Evolutionary conservation across 345 rosid species (phyloP).

Genomic region (Hirschfeldia incana): DNA sequence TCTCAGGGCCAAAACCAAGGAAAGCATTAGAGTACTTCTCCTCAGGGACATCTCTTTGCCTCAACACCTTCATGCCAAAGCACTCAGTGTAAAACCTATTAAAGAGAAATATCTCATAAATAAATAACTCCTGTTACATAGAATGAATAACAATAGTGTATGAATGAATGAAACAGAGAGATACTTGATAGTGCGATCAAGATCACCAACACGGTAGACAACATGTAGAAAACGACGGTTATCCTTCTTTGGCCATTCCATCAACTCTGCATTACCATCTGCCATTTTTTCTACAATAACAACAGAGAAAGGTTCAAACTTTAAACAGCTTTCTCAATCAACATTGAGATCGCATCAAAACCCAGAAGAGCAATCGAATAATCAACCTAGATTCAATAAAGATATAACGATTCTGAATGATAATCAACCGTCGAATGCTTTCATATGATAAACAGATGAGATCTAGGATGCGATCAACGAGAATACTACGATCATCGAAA

Average conservation of each 20-base stretch:
- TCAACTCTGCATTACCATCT: slow-evolving; percentile 57
- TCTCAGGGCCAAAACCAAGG: slow-evolving; percentile 87
- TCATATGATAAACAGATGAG: no score
- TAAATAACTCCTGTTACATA: not conserved
- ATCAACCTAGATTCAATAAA: no score
- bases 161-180: not conserved
- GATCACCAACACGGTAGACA: slow-evolving; percentile 91
- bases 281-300: slow-evolving; percentile 45
- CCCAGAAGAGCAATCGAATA: no score
- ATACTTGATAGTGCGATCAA: slow-evolving; percentile 84
- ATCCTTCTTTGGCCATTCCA: slow-evolving; percentile 92
- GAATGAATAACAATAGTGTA: not conserved
- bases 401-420: no score
- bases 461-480: not conserved
- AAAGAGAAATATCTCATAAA: not conserved
- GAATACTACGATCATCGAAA: not conserved
- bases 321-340: not conserved
- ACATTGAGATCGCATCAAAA: no score
- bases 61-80: slow-evolving; percentile 88
- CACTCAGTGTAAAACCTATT: slow-evolving; percentile 84
- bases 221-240: slow-evolving; percentile 84
- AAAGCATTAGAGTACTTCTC: slow-evolving; percentile 95
- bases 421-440: no score
- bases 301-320: not conserved
- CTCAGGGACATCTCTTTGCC: slow-evolving; percentile 86